Evolutionary conservation across 352 stramenopile genomes (phyloP).

Genomic region (Elongisporangium prolatum): DNA sequence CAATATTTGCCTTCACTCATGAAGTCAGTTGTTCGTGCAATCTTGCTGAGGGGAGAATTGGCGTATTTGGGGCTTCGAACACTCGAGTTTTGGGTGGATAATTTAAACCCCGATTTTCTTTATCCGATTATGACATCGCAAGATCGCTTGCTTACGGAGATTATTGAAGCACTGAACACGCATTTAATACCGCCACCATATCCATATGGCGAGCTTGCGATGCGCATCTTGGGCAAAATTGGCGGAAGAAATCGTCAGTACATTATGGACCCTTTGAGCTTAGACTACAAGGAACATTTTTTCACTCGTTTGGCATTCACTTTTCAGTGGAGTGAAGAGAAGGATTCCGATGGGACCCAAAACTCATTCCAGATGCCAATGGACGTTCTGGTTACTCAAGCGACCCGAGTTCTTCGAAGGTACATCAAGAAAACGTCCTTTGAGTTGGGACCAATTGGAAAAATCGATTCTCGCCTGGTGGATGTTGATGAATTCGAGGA

Average conservation of each 20-base stretch:
- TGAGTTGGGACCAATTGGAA: constrained; percentile 49
- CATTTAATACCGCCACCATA: constrained; percentile 97
- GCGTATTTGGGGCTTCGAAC: constrained; percentile 94
- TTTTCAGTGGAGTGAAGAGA: constrained; percentile 43
- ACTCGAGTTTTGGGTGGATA: constrained; percentile 99
- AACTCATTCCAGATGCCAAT: constrained; percentile 46
- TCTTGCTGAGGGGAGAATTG: constrained; percentile 93
- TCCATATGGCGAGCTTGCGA: constrained; percentile 93
- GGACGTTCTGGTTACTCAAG: constrained; percentile 43
- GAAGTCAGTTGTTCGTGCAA: constrained; percentile 92
- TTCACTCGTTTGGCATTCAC: constrained; percentile 43
- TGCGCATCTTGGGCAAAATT: constrained; percentile 97
- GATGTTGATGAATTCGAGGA: constrained; percentile 72
- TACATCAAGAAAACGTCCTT: constrained; percentile 52
- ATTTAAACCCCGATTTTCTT: constrained; percentile 97
- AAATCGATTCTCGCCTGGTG: constrained; percentile 52
- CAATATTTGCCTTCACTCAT: constrained; percentile 97
- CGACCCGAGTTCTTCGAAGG: constrained; percentile 44
- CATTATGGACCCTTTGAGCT: constrained; percentile 76
- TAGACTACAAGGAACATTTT: constrained; percentile 46
- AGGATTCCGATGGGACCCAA: constrained; percentile 6
- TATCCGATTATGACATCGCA: constrained; percentile 92
- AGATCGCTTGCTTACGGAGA: constrained; percentile 86
- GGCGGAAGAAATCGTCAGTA: constrained; percentile 91
- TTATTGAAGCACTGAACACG: constrained; percentile 94